phyloP scores from a whole-genome alignment of 768 basidiomycete species.

The Dentipellis sp. region DNA sequence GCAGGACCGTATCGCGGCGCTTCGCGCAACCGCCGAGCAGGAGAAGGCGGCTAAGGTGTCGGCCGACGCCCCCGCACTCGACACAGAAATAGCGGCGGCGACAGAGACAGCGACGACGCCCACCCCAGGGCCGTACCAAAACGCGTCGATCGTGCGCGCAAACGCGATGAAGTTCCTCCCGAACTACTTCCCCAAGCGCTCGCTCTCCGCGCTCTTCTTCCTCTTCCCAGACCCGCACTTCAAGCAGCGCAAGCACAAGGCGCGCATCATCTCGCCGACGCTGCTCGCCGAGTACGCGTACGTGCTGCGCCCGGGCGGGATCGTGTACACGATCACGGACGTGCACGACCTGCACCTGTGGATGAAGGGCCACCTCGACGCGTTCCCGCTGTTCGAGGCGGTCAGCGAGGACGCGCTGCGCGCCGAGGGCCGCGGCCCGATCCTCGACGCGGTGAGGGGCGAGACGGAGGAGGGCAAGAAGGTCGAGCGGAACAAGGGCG shows the following conservation, averaged over 20 bases:
- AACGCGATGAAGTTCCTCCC: conserved; percentile 99
- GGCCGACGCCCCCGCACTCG: neutral
- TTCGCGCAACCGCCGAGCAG: conserved; percentile 52
- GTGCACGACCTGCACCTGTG: conserved; percentile 90
- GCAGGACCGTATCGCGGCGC: conserved; percentile 85
- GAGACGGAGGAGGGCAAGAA: conserved; percentile 97
- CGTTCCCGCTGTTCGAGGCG: conserved; percentile 79
- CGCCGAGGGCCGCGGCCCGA: conserved; percentile 62
- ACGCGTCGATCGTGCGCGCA: conserved; percentile 88
- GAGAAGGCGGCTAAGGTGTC: conserved; percentile 1
- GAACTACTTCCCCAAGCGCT: conserved; percentile 89
- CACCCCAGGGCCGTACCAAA: conserved; percentile 53
- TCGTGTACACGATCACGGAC: conserved; percentile 97
- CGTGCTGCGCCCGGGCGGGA: conserved; percentile 85
- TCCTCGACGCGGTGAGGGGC: conserved; percentile 74
- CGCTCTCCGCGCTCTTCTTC: conserved; percentile 91
- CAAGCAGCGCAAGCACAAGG: conserved; percentile 97
- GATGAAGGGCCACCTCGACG: conserved; percentile 87
- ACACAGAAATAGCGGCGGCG: conserved; percentile 13
- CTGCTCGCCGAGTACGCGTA: conserved; percentile 96
- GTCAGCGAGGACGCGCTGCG: conserved; percentile 70
- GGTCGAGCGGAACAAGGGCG: conserved; percentile 83
- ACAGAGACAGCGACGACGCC: conserved; percentile 7
- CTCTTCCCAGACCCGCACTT: conserved; percentile 99
- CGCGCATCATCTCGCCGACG: conserved; percentile 96